Evolutionary conservation across 352 stramenopile species (phyloP), one percentile per base, ranked within the genome.

Genomic region (Phytophthora chlamydospora): DNA sequence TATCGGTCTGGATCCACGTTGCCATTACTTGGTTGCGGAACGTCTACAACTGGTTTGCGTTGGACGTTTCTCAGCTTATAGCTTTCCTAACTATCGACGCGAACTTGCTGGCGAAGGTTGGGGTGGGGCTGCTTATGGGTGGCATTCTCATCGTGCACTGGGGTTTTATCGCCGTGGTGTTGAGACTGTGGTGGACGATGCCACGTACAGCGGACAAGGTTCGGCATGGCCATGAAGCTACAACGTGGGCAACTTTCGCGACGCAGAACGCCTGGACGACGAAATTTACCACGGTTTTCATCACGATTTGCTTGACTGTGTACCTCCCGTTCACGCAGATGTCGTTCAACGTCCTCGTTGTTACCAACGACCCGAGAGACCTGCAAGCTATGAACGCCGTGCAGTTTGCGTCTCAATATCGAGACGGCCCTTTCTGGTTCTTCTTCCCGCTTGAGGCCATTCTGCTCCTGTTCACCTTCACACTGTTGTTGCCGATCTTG

Each of bases 291-390:
- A 79, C 73, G 5, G 48, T 66, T 19, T 34, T 78, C 10, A 66
- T 80, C 54, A 80, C 74, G 31, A 50, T 61, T 1, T 75, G 66
- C 7, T 39, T 82, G 16, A 75, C 60, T 8, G 50, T 69, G 3
- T 84, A 84, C 40, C 50, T 84, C 17, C 75, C 75, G 43, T 38
- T 81, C 13, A 79, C 69, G 0, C 62, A 69, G 7, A 41, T 80
- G 14, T 66, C 80, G 8, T 16, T 65, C 9, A 39, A 58, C 12
- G 46, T 58, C 6, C 21, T 44, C 12, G 32, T 10, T 33, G 36
- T 51, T 12, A 53, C 51, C 17, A 2, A 41, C 2, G 44, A 58
- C 29, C n/a, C 38, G 1, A 57, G 7, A 3, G 52, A 52, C n/a
- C 49, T 34, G 10, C 17, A 58, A 59, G 53, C 38, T 0, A 58